Evolutionary conservation across 2,329 filamentous ascomycete genomes (phyloP), one percentile per base, ranked within the genome.

Genomic region (Alternaria arborescens): DNA sequence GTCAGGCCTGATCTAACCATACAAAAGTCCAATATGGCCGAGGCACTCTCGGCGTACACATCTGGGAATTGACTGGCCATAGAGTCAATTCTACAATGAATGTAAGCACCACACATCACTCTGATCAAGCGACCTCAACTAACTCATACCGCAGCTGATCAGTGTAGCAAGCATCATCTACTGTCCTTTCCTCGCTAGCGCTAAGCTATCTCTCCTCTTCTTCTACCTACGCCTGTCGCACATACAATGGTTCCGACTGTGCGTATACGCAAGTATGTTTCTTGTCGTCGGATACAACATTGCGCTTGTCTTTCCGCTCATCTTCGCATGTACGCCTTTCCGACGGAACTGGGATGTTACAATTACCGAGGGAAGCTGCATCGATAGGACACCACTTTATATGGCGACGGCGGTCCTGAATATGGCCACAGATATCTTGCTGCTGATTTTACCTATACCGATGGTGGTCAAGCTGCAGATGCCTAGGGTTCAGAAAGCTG

Each of bases 291-390:
- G 61, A 0, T 69, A 65, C 58, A 68, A 65, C 34, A 60, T 67
- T 5, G 68, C 61, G 2, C 54, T 70, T 10, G 55, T 71, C 12
- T 68, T 72, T 30, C 61, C 65, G 0, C 50, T 71, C 24, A 55
- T 71, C n/a, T 71, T 71, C 52, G 55, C 69, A 6, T 72, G 70
- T 41, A 62, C 38, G 2, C 70, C 68, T 8, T 61, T 71, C 24
- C 52, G 40, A 32, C 61, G 55, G 30, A 66, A 55, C 40, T 70
- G 61, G 53, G 69, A 72, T 56, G 28, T 66, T n/a, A 65, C 64
- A 1, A 47, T 69, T 32, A 62, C 46, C 4, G 41, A 57, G 16
- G 68, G 60, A n/a, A 54, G 44, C 3, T 72, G 69, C 42, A 57
- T 71, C 24, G 60, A 71, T 24, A 55, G 64, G 2, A 60, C 62